Evolutionary conservation across 177 flowering plant species (phyloP).

Genomic region (Tripterygium wilfordii): DNA sequence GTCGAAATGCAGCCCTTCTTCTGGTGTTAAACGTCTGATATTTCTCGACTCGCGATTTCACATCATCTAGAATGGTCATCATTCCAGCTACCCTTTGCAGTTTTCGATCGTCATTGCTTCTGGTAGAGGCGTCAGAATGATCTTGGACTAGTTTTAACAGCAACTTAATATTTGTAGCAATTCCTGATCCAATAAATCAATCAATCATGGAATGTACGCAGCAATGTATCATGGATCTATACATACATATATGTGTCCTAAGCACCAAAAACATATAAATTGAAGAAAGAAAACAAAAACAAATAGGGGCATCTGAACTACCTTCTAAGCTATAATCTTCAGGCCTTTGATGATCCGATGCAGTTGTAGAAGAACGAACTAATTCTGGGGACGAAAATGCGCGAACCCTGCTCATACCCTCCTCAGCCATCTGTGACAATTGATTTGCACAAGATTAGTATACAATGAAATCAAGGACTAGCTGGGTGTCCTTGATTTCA

Average conservation of each 20-base stretch:
- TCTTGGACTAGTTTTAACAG: constrained; percentile 69
- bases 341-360: background rate
- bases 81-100: constrained; percentile 61
- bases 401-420: constrained; percentile 23
- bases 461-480: background rate
- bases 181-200: constrained; percentile 28
- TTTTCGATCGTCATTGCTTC: constrained; percentile 39
- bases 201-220: background rate
- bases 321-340: constrained; percentile 41
- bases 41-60: constrained; percentile 50
- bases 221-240: background rate
- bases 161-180: constrained; percentile 56
- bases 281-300: background rate
- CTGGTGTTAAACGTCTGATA: constrained; percentile 29
- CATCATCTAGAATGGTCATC: constrained; percentile 69
- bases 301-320: background rate
- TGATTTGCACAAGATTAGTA: background rate
- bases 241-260: background rate
- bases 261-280: background rate
- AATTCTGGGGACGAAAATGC: constrained; percentile 38
- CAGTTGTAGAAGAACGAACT: constrained; percentile 7
- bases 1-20: constrained; percentile 37
- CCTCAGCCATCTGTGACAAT: background rate
- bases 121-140: constrained; percentile 46
- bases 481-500: background rate